Conservation (phyloP, 306 rosid species). For the Vachellia pachyceras region DNA sequence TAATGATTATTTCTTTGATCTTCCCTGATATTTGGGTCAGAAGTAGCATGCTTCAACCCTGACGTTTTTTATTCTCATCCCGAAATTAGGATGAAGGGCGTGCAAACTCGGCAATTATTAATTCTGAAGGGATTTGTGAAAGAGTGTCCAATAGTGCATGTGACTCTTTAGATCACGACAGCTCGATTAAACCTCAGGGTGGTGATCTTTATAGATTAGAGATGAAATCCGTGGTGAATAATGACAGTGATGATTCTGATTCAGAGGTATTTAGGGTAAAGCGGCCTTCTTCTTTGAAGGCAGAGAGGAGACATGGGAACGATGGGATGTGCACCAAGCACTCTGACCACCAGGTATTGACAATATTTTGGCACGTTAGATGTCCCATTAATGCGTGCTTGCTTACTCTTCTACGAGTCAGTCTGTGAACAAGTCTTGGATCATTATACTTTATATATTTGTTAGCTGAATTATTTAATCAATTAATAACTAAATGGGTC, state of each 20-base stretch:
- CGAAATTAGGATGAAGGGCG: slow-evolving; percentile 56
- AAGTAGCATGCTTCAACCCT: slow-evolving; percentile 3
- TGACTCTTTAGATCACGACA: slow-evolving; percentile 58
- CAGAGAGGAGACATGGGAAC: slow-evolving; percentile 60
- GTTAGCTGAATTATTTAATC: not conserved
- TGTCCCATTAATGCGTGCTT: slow-evolving; percentile 3
- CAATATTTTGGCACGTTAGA: not conserved
- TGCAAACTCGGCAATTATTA: slow-evolving; percentile 42
- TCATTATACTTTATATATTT: not conserved
- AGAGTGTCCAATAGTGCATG: slow-evolving; percentile 38
- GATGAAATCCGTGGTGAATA: slow-evolving; percentile 48
- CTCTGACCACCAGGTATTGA: slow-evolving; percentile 73
- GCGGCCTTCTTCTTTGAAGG: slow-evolving; percentile 78
- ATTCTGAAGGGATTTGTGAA: slow-evolving; percentile 49
- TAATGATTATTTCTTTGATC: not conserved
- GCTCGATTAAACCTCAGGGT: slow-evolving; percentile 43
- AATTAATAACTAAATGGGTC: not conserved
- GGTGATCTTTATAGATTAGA: slow-evolving; percentile 42
- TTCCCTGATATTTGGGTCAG: slow-evolving; percentile 34
- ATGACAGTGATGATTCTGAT: slow-evolving; percentile 83
- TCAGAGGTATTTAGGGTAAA: slow-evolving; percentile 85
- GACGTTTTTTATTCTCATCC: slow-evolving; percentile 24
- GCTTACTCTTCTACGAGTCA: not conserved
- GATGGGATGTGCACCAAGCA: slow-evolving; percentile 47
- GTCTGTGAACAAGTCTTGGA: not conserved